Conservation (phyloP, 192 early-diverging fungal species). For the Polychytrium aggregatum region DNA sequence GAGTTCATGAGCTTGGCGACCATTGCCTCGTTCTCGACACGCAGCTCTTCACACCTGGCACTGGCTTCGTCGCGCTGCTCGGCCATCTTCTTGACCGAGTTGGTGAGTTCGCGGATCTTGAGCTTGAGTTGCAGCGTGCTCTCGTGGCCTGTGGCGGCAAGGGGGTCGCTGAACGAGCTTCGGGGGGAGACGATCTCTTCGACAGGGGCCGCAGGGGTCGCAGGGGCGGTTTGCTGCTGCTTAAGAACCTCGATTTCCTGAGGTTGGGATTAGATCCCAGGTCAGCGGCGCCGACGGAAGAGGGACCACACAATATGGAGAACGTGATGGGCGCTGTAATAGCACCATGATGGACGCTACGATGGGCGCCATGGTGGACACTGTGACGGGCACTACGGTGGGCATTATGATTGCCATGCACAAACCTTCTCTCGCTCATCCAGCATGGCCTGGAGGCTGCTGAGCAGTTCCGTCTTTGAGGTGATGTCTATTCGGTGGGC, state of each 20-base stretch:
- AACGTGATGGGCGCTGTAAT: neutral
- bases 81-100: slow-evolving; percentile 12
- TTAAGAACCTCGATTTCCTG: slow-evolving; percentile 26
- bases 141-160: neutral
- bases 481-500: slow-evolving; percentile 14
- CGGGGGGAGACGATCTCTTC: neutral
- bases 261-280: neutral
- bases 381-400: neutral
- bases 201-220: neutral
- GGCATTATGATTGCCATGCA: neutral
- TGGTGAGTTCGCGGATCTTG: slow-evolving; percentile 23
- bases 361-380: no score
- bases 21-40: neutral
- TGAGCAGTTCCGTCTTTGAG: slow-evolving; percentile 23
- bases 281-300: neutral
- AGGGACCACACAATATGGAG: neutral
- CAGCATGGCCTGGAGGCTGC: slow-evolving; percentile 13
- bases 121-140: slow-evolving; percentile 18
- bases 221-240: slow-evolving; percentile 1
- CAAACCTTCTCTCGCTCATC: slow-evolving; percentile 18
- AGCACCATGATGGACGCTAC: no score
- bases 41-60: slow-evolving; percentile 12
- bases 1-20: neutral
- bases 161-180: neutral
- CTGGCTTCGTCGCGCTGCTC: slow-evolving; percentile 20